phyloP scores from a whole-genome alignment of 1,284 basidiomycete species.

The Boletellus sp. region DNA sequence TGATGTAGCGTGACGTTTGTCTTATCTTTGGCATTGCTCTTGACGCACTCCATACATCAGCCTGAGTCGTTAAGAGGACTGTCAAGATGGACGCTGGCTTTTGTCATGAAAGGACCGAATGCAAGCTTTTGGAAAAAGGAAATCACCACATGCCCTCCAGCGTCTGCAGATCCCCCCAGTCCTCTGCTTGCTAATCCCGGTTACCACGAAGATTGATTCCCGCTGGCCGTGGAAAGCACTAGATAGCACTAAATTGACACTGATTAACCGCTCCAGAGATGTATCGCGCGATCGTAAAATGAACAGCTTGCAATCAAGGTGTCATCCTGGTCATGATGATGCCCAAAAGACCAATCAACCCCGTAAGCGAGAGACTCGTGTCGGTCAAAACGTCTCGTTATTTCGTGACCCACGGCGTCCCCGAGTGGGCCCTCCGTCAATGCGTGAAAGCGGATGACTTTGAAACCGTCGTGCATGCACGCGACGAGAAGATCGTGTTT shows the following conservation, averaged over 20 bases:
- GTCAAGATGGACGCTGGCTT: constrained; percentile 65
- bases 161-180: constrained; percentile 11
- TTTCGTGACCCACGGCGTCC: constrained; percentile 30
- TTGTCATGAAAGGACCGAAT: constrained; percentile 58
- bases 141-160: constrained; percentile 22
- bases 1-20: constrained; percentile 46
- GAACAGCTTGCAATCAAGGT: constrained; percentile 86
- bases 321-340: constrained; percentile 18
- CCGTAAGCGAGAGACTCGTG: constrained; percentile 93
- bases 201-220: constrained; percentile 8
- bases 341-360: constrained; percentile 82
- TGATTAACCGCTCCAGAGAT: constrained; percentile 70
- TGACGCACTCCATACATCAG: constrained; percentile 59
- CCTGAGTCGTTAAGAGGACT: constrained; percentile 66
- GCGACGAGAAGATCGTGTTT: constrained; percentile 79
- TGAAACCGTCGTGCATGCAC: constrained; percentile 98
- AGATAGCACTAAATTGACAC: not conserved
- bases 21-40: constrained; percentile 58
- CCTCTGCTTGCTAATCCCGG: not conserved
- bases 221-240: not conserved
- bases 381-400: constrained; percentile 65
- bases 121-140: constrained; percentile 47
- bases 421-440: constrained; percentile 2
- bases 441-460: constrained; percentile 52
- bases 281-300: constrained; percentile 90